These are phyloP conservation scores for Parascedosporium putredinis DNA, from an alignment of 2,329 filamentous ascomycete species.

Conservation along the genomic window DNA sequence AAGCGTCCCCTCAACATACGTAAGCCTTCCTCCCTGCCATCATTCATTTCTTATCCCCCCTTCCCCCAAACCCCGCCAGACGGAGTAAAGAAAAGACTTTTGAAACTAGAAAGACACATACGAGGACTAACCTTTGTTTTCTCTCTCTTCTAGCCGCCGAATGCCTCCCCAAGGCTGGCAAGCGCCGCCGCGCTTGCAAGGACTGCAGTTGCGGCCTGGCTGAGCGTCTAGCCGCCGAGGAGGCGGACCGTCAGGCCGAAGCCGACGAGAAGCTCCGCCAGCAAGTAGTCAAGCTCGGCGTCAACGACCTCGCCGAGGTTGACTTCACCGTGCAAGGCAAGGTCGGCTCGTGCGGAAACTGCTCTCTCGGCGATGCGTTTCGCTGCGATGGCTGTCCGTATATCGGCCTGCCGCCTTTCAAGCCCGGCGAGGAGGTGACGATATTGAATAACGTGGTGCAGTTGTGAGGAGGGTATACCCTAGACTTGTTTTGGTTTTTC, in stretches of 20 bases:
- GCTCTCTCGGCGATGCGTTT: constrained; percentile 85
- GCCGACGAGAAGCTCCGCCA: constrained; percentile 55
- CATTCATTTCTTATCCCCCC: neutral
- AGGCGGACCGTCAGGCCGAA: constrained; percentile 59
- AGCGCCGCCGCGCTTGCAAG: constrained; percentile 89
- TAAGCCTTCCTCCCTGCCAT: constrained; percentile 39
- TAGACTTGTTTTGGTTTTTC: neutral
- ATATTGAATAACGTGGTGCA: constrained; percentile 80
- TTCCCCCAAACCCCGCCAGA: neutral
- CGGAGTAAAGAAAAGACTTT: too few relatives aligned
- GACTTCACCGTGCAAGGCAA: constrained; percentile 98
- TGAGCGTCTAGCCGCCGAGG: constrained; percentile 76
- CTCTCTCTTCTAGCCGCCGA: constrained; percentile 58
- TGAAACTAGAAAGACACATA: too few relatives aligned
- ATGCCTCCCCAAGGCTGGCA: constrained; percentile 77
- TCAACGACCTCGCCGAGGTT: constrained; percentile 75
- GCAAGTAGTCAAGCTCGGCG: constrained; percentile 41
- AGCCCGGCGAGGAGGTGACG: constrained; percentile 88
- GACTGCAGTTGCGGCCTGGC: constrained; percentile 95
- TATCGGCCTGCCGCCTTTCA: constrained; percentile 88
- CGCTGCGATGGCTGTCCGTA: constrained; percentile 67
- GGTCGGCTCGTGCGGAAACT: constrained; percentile 89
- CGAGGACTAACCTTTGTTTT: too few relatives aligned
- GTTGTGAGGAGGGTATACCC: constrained; percentile 39
- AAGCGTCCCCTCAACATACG: constrained; percentile 68